Base-by-base conservation (phyloP, 352 stramenopile species). In the Peronosclerospora sorghi region DNA sequence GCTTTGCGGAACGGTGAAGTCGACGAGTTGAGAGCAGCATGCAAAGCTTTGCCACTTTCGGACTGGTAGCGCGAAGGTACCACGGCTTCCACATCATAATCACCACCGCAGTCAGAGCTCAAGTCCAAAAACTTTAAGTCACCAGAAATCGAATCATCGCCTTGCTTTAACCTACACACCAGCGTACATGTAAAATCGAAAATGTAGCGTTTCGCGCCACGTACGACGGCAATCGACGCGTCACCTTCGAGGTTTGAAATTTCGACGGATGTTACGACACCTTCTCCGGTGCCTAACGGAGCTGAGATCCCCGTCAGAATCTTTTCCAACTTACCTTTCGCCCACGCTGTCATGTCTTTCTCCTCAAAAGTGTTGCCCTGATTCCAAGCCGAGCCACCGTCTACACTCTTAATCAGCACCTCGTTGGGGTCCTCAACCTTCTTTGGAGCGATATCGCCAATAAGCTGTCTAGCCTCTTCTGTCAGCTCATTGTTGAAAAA, bases 401-500 rank as follows among this genome's bases (percentile, higher is more conserved):
- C 67, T 17, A 89, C 79, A 43, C 45, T 86, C 61, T 86, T 88
- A 45, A 90, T 88, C 64, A 85, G 68, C 45, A 90, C 73, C 34
- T 71, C 62, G 40, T 85, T 70, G 15, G 42, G 44, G 29, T 94
- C 64, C 18, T 78, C 62, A 14, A 91, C 78, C 48, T 86, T 84
- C 59, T 95, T 84, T 21, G 82, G 84, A 8, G 83, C 82, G 32
- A 94, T 97, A 71, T 98, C 98, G 37, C 97, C 95, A 48, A 97
- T 97, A 58, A 99, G 92, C 44, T 78, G 68, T 55, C 97, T 98
- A n/a, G 86, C 88, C 51, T 98, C 88, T 39, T 98, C 94, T 17
- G 83, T 95, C 12, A 98, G 76, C 55, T 98, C 95, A 56, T 97
- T 96, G 80, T 99, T 96, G 66, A 99, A 99, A 51, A 97, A 99